Evolutionary conservation across 2,329 filamentous ascomycete species (phyloP).

Genomic region (Leptographium flavum): DNA sequence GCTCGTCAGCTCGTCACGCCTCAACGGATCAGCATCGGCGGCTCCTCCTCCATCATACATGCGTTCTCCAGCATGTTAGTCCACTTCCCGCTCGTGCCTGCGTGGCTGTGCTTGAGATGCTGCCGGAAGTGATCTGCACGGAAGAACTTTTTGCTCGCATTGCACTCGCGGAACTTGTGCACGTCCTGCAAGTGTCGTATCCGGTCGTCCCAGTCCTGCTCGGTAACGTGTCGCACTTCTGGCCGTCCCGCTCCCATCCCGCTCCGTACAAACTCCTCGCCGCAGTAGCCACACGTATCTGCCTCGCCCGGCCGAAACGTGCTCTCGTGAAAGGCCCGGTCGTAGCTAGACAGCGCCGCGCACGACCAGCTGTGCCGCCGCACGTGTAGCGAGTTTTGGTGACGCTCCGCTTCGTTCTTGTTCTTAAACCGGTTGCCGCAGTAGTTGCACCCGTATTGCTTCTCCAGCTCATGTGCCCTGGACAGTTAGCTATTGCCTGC

Average conservation of each 20-base stretch:
- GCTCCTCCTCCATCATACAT: conserved; percentile 84
- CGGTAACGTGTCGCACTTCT: conserved; percentile 38
- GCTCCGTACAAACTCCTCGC: conserved; percentile 62
- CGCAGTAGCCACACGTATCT: conserved; percentile 90
- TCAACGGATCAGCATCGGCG: conserved; percentile 32
- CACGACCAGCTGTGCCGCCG: conserved; percentile 95
- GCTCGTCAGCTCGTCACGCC: conserved; percentile 3
- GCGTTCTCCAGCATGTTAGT: conserved; percentile 95
- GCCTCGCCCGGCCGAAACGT: conserved; percentile 48
- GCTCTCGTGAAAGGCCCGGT: conserved; percentile 78
- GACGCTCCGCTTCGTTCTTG: conserved; percentile 93
- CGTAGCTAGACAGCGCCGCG: conserved; percentile 63
- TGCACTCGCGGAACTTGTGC: conserved; percentile 97
- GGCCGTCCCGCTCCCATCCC: conserved; percentile 24
- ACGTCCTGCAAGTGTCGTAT: conserved; percentile 77
- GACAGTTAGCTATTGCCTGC: neutral
- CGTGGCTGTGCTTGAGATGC: conserved; percentile 94
- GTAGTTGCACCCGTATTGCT: conserved; percentile 87
- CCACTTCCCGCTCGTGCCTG: conserved; percentile 94
- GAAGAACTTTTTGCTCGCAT: conserved; percentile 96
- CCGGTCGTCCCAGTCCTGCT: conserved; percentile 77
- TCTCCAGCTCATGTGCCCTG: conserved; percentile 82
- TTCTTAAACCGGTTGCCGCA: conserved; percentile 97
- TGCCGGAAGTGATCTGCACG: conserved; percentile 95
- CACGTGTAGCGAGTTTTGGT: conserved; percentile 89